Evolutionary conservation across 2,329 filamentous ascomycete species (phyloP).

Genomic region (Fusarium sp.): DNA sequence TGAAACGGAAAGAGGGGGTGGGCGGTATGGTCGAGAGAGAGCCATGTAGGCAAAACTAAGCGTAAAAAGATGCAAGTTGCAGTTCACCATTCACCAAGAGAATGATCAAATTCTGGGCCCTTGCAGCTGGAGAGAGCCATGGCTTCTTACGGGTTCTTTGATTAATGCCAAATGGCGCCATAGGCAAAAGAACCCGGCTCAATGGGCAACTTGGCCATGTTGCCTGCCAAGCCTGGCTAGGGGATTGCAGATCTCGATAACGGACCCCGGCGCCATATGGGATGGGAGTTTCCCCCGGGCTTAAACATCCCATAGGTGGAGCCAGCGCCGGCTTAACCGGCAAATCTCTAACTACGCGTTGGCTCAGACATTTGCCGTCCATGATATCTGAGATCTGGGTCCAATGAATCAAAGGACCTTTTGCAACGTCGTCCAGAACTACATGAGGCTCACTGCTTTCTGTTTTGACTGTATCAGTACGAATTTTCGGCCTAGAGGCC

Average conservation of each 20-base stretch:
- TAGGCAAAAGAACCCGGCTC: not conserved
- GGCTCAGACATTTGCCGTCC: not conserved
- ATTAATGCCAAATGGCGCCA: not conserved
- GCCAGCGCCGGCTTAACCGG: not conserved
- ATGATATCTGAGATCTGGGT: not conserved
- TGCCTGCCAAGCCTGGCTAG: not conserved
- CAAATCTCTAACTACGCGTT: not conserved
- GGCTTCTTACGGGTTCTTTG: not conserved
- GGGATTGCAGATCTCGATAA: not conserved
- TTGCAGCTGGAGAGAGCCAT: not conserved
- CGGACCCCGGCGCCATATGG: not conserved
- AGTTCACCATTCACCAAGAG: not conserved
- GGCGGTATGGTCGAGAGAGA: no score
- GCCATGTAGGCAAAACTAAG: not conserved
- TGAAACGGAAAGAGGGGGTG: no score
- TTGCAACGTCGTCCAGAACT: not conserved
- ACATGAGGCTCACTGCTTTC: not conserved
- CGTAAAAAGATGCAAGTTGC: not conserved
- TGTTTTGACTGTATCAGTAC: not conserved
- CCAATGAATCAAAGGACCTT: not conserved
- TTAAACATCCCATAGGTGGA: not conserved
- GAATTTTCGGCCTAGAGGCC: not conserved
- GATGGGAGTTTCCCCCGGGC: not conserved
- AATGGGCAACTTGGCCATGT: not conserved
- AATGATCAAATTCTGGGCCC: not conserved